Evolutionary conservation across 345 rosid genomes (phyloP).

Genomic region (Trapa incisa): DNA sequence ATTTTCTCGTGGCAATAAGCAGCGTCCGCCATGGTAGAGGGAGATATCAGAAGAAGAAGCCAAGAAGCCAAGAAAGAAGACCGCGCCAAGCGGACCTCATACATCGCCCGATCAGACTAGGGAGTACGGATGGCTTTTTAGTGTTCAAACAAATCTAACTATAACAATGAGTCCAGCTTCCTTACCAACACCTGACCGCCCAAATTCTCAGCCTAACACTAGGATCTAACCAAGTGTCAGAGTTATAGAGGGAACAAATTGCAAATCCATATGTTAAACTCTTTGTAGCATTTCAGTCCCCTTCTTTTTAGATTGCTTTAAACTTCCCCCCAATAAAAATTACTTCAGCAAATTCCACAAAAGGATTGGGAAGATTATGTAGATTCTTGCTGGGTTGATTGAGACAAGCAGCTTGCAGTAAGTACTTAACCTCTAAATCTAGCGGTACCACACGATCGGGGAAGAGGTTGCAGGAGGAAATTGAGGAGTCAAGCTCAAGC

Average conservation of each 20-base stretch:
- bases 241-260: background rate
- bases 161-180: no score
- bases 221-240: background rate
- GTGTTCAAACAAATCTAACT: no score
- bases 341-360: background rate
- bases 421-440: background rate
- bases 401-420: no score
- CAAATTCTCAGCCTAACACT: no score
- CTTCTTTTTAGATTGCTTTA: background rate
- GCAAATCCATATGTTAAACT: background rate
- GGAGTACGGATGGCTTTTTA: no score
- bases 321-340: background rate
- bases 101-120: no score
- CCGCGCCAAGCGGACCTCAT: no score
- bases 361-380: background rate
- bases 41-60: no score
- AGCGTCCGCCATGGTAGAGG: no score
- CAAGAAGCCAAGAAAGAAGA: no score
- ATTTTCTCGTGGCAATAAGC: no score
- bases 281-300: background rate
- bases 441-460: conserved; percentile 46
- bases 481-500: conserved; percentile 45
- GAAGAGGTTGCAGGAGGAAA: conserved; percentile 26
- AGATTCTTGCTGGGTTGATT: background rate
- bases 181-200: no score